phyloP scores from a whole-genome alignment of 768 basidiomycete genomes.

The Agaricus bisporus region DNA sequence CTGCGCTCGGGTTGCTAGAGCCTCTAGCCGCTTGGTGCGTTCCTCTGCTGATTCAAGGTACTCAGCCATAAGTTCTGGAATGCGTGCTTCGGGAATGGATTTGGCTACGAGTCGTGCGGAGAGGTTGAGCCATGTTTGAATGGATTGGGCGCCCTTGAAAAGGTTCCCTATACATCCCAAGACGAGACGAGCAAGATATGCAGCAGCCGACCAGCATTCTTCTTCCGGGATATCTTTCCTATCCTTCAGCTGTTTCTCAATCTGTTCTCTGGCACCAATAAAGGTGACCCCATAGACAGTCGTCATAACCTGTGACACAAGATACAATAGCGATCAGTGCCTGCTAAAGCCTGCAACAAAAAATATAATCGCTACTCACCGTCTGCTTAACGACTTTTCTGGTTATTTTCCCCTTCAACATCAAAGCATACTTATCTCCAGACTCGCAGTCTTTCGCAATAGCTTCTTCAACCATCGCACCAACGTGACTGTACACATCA shows the following conservation, averaged over 20 bases:
- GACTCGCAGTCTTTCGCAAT: slow-evolving; percentile 50
- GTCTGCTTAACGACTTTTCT: slow-evolving; percentile 98
- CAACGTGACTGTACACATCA: slow-evolving; percentile 93
- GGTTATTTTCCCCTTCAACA: slow-evolving; percentile 73
- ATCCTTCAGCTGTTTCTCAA: slow-evolving; percentile 81
- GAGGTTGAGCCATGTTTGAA: slow-evolving; percentile 86
- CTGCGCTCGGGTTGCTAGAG: background rate
- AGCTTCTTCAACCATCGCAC: slow-evolving; percentile 71
- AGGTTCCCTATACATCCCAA: slow-evolving; percentile 84
- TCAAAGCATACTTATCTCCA: slow-evolving; percentile 46
- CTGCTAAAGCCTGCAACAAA: background rate
- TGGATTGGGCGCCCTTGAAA: slow-evolving; percentile 86
- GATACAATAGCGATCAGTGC: background rate
- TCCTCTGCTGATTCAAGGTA: slow-evolving; percentile 1
- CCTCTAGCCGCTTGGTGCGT: background rate
- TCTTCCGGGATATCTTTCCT: slow-evolving; percentile 67
- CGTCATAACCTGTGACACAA: slow-evolving; percentile 76
- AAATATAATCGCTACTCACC: slow-evolving; percentile 32
- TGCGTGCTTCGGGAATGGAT: slow-evolving; percentile 70
- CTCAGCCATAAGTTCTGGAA: slow-evolving; percentile 35
- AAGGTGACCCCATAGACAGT: slow-evolving; percentile 98
- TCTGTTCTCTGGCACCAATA: slow-evolving; percentile 91
- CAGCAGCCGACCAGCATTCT: slow-evolving; percentile 64
- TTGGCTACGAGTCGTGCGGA: slow-evolving; percentile 83
- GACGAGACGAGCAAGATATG: slow-evolving; percentile 76